phyloP scores from a whole-genome alignment of 2,329 filamentous ascomycete species.

The Boeremia lycopersici region DNA sequence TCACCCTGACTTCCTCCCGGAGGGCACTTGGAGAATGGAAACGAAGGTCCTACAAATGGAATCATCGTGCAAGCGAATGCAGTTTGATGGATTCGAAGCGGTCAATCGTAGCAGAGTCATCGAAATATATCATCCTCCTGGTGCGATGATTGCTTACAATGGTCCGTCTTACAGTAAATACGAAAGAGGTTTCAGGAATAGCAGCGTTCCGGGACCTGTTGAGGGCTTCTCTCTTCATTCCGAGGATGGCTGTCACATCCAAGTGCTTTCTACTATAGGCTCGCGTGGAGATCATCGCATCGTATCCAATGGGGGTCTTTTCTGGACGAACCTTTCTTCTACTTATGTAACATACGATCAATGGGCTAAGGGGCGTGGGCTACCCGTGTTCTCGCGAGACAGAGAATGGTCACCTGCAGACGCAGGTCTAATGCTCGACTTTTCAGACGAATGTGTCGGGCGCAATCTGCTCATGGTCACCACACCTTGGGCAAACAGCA shows the following conservation, averaged over 20 bases:
- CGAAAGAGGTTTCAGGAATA: not conserved
- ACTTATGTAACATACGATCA: not conserved
- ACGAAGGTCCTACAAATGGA: conserved; percentile 11
- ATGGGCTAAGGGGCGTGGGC: not conserved
- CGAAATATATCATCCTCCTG: not conserved
- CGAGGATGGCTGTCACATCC: conserved; percentile 6
- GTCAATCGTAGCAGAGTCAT: not conserved
- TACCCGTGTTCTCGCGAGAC: not conserved
- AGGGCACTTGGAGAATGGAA: conserved; percentile 6
- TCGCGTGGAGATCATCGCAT: not conserved
- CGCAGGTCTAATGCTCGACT: not conserved
- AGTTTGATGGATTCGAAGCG: not conserved
- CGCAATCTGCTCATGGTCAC: conserved; percentile 1
- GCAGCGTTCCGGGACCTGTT: not conserved
- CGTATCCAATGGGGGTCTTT: not conserved
- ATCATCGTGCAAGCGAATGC: not conserved
- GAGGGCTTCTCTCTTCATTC: not conserved
- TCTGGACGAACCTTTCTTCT: conserved; percentile 10
- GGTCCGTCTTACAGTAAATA: not conserved
- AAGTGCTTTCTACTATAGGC: not conserved
- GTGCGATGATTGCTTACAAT: not conserved
- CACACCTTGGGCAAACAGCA: conserved; percentile 9
- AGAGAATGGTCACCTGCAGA: not conserved
- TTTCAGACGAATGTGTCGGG: not conserved
- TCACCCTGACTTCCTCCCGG: not conserved